Evolutionary conservation across 352 stramenopile genomes (phyloP).

Genomic region (Vaucheria bursata): DNA sequence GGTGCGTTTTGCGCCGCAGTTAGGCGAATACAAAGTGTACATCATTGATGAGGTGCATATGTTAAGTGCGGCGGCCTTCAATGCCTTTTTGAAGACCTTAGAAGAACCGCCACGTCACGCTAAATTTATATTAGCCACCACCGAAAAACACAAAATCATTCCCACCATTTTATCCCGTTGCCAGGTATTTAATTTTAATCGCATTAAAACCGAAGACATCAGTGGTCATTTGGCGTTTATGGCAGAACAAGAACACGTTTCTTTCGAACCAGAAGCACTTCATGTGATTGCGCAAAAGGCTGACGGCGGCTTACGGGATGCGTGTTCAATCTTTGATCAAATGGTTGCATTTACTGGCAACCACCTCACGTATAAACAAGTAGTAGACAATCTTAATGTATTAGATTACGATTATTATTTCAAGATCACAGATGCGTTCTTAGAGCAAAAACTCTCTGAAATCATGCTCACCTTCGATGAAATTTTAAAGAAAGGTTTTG

Average conservation of each 20-base stretch:
- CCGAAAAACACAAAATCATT: not conserved
- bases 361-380: not conserved
- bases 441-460: not conserved
- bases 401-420: not conserved
- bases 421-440: not conserved
- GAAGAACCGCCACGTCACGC: constrained; percentile 8
- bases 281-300: not conserved
- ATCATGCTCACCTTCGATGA: not conserved
- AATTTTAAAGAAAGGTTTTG: not conserved
- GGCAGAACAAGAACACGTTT: not conserved
- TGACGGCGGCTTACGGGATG: not conserved
- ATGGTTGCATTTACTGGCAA: not conserved
- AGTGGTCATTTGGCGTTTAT: not conserved
- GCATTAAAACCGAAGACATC: not conserved
- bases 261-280: not conserved
- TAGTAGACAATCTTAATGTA: not conserved
- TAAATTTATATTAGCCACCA: constrained; percentile 9
- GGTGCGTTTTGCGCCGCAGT: not conserved
- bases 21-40: constrained; percentile 2
- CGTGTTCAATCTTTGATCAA: constrained; percentile 1
- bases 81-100: constrained; percentile 1
- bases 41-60: constrained; percentile 15
- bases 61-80: not conserved
- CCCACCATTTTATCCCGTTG: not conserved
- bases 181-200: constrained; percentile 1